Base-by-base conservation (phyloP, 805 yeast species). In the Pichia nanzhaoensis region DNA sequence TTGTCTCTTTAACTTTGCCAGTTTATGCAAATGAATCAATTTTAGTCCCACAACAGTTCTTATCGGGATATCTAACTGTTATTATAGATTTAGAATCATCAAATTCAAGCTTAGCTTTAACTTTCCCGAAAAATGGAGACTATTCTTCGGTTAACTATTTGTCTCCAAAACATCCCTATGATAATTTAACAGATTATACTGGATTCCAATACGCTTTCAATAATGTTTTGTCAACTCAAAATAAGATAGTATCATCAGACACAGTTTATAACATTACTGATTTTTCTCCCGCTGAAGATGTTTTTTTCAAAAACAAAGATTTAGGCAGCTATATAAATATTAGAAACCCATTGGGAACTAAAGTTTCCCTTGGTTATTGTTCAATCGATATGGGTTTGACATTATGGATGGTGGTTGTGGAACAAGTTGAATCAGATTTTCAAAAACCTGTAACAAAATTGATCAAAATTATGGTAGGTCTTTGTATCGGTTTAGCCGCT, bases 1-100 rank as follows among this genome's bases (percentile, higher is more conserved):
- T 78, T 52, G 67, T 86, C 73, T 86, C 95, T 0, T 66, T 89
- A 64, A 84, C 96, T 0, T 53, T 87, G 4, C 93, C 96, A 0
- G 74, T 89, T 3, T 81, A 72, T 54, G 75, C 87, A 16, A 82
- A 84, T 52, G 71, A 81, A n/a, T 82, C 95, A 2, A 81, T 85
- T 19, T 64, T 81, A 36, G 64, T 82, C 19, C 64, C 71, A n/a
- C 67, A 71, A 14, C 79, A 83, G 4, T 70, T 74, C 19, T 67
- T 85, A 6, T 73, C 80, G 2, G 96, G 96, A 0, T 89, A 78
- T 60, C 54, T 88, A 34, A 75, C 93, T 0, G 75, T 85, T 14
- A 62, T 76, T 1, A 78, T 80, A 0, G 69, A 69, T 35, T 56
- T 73, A 9, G 52, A 77, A 30, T 52, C 56, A 35, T 18, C 40